phyloP scores from a whole-genome alignment of 768 basidiomycete species.

The Aureoboletus auriporus region DNA sequence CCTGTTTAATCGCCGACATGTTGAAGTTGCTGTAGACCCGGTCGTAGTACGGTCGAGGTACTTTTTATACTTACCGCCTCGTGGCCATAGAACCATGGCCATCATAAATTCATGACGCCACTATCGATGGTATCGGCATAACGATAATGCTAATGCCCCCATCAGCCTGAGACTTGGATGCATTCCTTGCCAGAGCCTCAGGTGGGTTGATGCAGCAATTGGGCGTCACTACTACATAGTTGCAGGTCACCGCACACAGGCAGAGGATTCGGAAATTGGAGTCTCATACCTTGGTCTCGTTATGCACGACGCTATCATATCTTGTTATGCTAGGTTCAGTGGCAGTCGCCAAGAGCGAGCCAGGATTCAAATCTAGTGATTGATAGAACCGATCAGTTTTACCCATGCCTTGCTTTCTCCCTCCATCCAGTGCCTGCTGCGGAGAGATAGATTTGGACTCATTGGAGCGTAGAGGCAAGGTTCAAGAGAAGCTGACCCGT shows the following conservation, averaged over 20 bases:
- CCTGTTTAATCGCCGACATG: constrained; percentile 1
- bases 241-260: constrained; percentile 28
- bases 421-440: too few species aligned
- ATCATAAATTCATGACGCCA: constrained; percentile 19
- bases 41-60: constrained; percentile 74
- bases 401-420: too few species aligned
- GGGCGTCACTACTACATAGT: constrained; percentile 12
- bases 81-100: too few species aligned
- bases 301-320: constrained; percentile 56
- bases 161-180: constrained; percentile 46
- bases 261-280: constrained; percentile 45
- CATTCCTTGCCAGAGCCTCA: constrained; percentile 51
- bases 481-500: too few species aligned
- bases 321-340: constrained; percentile 72
- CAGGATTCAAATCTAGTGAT: constrained; percentile 39
- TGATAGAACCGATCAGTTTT: too few species aligned
- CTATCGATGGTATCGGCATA: constrained; percentile 55
- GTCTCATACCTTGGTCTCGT: constrained; percentile 46
- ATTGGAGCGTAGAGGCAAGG: too few species aligned
- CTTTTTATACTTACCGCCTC: constrained; percentile 22
- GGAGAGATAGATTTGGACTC: too few species aligned
- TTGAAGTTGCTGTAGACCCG: constrained; percentile 44
- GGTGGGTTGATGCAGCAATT: constrained; percentile 48
- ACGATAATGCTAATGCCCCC: constrained; percentile 44
- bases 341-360: constrained; percentile 51